Evolutionary conservation across 352 stramenopile genomes (phyloP).

Genomic region (Thraustochytrium striatum): DNA sequence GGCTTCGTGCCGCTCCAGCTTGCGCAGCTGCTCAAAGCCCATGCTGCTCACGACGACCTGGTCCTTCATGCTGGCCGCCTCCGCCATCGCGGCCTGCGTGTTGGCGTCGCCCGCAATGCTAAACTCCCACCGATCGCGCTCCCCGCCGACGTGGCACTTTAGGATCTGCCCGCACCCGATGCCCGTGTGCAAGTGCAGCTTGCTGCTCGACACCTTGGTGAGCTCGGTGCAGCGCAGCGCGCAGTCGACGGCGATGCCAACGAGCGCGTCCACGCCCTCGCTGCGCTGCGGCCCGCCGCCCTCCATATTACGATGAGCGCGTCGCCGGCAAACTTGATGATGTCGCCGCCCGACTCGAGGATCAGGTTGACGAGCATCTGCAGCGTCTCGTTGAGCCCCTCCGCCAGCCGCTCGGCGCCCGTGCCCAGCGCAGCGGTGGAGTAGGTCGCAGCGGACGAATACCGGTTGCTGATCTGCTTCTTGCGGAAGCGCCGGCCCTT

Average conservation of each 20-base stretch:
- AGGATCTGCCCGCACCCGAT: slow-evolving; percentile 70
- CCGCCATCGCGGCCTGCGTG: slow-evolving; percentile 67
- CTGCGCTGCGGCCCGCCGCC: slow-evolving; percentile 52
- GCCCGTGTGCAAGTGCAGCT: slow-evolving; percentile 71
- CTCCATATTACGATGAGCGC: slow-evolving; percentile 86
- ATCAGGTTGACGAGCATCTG: slow-evolving; percentile 38
- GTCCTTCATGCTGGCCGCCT: slow-evolving; percentile 66
- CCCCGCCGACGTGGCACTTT: slow-evolving; percentile 71
- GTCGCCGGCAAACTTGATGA: slow-evolving; percentile 89
- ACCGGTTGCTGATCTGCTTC: background rate
- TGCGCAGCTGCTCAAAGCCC: slow-evolving; percentile 30
- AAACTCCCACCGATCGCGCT: slow-evolving; percentile 76
- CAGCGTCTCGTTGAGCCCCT: slow-evolving; percentile 46
- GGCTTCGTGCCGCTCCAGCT: slow-evolving; percentile 18
- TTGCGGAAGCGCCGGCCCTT: background rate
- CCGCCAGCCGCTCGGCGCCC: slow-evolving; percentile 39
- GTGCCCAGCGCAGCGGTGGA: background rate
- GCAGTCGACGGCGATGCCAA: slow-evolving; percentile 41
- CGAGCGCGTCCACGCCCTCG: slow-evolving; percentile 43
- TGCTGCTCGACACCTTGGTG: slow-evolving; percentile 35
- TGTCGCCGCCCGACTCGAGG: slow-evolving; percentile 29
- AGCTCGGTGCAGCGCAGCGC: slow-evolving; percentile 42
- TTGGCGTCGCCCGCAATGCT: slow-evolving; percentile 75
- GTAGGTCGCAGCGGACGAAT: background rate
- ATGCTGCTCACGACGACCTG: slow-evolving; percentile 68